Evolutionary conservation across 2,329 filamentous ascomycete genomes (phyloP), one percentile per base, ranked within the genome.

Genomic region (Botrytis porri): DNA sequence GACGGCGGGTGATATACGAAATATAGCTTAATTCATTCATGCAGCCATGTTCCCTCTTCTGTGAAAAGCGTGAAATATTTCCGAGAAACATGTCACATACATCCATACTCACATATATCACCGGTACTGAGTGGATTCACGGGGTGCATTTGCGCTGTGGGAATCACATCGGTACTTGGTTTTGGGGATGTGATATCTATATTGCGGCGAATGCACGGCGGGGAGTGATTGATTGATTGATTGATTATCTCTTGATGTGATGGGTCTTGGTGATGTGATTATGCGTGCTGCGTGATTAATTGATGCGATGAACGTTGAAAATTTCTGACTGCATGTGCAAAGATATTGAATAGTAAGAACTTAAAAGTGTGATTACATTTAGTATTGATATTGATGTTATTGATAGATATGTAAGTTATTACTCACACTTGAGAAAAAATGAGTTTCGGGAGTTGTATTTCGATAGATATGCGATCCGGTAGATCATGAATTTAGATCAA

Each of bases 121-220:
- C 57, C 57, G 57, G 57, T 59, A 59, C 57, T 59, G 57, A 59
- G 57, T 59, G 57, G 57, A 59, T 59, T 59, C 57, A 59, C 57
- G 57, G 57, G 57, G 57, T 59, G 29, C 29, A 35, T 59, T 59
- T 10, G 8, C 14, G n/a, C 51, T 57, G 35, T 37, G 32, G 59
- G 59, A 25, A 37, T 61, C 32, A 60, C 51, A 41, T 41, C 37
- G 35, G 60, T 41, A 62, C 25, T 60, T 60, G 60, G 14, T 41
- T 7, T 41, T n/a, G 10, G 37, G 37, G 8, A 43, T 43, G 37
- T 63, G 57, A 37, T 25, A 18, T 22, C 48, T n/a, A 54, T 54
- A 16, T 29, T 57, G 51, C 51, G 51, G 51, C n/a, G n/a, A 57
- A 29, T 57, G 51, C 51, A 57, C 51, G n/a, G n/a, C 16, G 51